Evolutionary conservation across 2,329 filamentous ascomycete species (phyloP), one percentile per base, ranked within the genome.

Genomic region (Didymellaceae sp.): DNA sequence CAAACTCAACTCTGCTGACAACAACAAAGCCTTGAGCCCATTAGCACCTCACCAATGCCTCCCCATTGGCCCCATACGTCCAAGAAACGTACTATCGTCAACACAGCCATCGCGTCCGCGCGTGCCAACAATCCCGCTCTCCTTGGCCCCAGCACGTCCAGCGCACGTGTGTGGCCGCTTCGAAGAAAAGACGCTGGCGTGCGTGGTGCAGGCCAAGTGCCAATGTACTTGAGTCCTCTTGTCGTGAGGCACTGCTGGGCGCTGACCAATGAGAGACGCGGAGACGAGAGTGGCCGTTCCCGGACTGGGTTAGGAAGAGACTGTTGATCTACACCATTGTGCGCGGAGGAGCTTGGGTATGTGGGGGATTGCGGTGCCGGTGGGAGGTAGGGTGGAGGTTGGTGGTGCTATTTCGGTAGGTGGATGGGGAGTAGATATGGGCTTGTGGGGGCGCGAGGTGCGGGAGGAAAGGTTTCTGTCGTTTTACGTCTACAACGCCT

Each of bases 81-180:
- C 18, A 13, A 20, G 10, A 34, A 18, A 16, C 32, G 10, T 11
- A 17, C 9, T 37, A 21, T 3, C n/a, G 21, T 22, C 20, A 10
- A 37, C 34, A 37, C 34, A 37, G 34, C 34, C 34, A 22, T 24
- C 21, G 21, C 11, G 34, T 37, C 34, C 34, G 34, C 34, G 34
- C 21, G 13, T 13, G 34, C 34, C 20, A 37, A 37, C 21, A 14
- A 24, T 20, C 24, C 34, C 34, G 34, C 34, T 22, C 18, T 20
- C 34, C 34, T 37, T 37, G 34, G 34, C 34, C 21, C 11, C 2
- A 9, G 32, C 32, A 25, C 4, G 18, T 35, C 32, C 32, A 21
- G 13, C 21, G 21, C 34, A 37, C 34, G 34, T 37, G 34, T 24
- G 5, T 37, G 34, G 34, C 21, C 34, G 21, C 9, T 18, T 11